A percentile compares a stretch with the other conserved stretches of the same genome.
Conservation (phyloP, 2,329 filamentous ascomycete genomes). For the Venturia nashicola region DNA sequence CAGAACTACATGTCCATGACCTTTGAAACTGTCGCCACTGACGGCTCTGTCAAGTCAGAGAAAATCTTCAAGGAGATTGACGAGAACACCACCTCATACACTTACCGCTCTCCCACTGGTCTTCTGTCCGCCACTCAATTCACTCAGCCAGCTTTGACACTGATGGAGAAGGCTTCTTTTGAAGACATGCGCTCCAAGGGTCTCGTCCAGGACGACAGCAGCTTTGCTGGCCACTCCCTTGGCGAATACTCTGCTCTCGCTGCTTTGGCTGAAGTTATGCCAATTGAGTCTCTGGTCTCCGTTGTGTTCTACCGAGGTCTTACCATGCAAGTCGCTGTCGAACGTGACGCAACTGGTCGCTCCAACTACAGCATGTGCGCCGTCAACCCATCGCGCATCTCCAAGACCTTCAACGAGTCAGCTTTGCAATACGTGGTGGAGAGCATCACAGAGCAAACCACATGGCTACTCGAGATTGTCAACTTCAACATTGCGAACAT, state of each 20-base stretch:
- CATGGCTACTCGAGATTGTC: slow-evolving; percentile 96
- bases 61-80: slow-evolving; percentile 98
- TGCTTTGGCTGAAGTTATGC: slow-evolving; percentile 94
- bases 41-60: slow-evolving; percentile 92
- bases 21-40: slow-evolving; percentile 89
- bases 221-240: slow-evolving; percentile 93
- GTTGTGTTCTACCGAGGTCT: slow-evolving; percentile 98
- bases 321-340: slow-evolving; percentile 98
- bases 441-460: slow-evolving; percentile 86
- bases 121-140: slow-evolving; percentile 96
- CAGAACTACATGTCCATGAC: slow-evolving; percentile 99
- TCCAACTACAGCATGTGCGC: slow-evolving; percentile 99
- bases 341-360: slow-evolving; percentile 81
- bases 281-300: slow-evolving; percentile 96
- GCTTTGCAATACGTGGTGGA: slow-evolving; percentile 93
- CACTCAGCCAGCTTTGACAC: slow-evolving; percentile 89
- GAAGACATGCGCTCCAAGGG: slow-evolving; percentile 98
- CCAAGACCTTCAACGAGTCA: slow-evolving; percentile 97
- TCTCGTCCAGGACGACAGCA: slow-evolving; percentile 89
- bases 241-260: slow-evolving; percentile 97
- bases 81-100: slow-evolving; percentile 89
- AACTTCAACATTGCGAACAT: slow-evolving; percentile 73
- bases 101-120: slow-evolving; percentile 88
- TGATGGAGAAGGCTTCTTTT: slow-evolving; percentile 99
- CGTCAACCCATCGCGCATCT: slow-evolving; percentile 95